A percentile compares a stretch with the other conserved stretches of the same genome.
Conservation (phyloP, 768 basidiomycete genomes). For the Chiua virens region DNA sequence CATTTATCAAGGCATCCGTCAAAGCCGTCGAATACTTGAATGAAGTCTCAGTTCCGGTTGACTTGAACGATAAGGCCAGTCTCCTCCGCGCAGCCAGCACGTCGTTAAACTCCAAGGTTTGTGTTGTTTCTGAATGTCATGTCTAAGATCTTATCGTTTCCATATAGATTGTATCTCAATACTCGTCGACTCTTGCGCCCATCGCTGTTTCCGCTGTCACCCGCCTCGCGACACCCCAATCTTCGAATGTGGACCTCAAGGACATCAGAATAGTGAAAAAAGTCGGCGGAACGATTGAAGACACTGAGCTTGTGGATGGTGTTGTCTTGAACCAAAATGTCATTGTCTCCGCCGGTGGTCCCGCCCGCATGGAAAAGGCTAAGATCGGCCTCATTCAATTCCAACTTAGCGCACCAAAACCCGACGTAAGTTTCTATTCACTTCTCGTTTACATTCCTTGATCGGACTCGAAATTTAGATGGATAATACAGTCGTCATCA, state of each 20-base stretch:
- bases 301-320: constrained; percentile 95
- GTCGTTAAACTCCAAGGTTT: constrained; percentile 92
- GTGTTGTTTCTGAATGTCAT: constrained; percentile 6
- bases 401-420: constrained; percentile 96
- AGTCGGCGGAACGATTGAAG: constrained; percentile 98
- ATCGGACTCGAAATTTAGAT: constrained; percentile 54
- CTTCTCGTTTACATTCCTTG: not conserved
- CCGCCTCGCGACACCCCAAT: constrained; percentile 82
- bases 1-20: constrained; percentile 87
- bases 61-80: constrained; percentile 81
- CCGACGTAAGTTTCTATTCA: constrained; percentile 65
- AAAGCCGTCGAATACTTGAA: constrained; percentile 94
- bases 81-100: constrained; percentile 93
- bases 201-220: constrained; percentile 97
- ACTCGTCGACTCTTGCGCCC: constrained; percentile 96
- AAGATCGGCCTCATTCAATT: constrained; percentile 99
- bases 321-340: constrained; percentile 98
- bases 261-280: constrained; percentile 98
- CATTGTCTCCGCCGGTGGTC: constrained; percentile 86
- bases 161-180: constrained; percentile 94
- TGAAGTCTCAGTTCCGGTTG: constrained; percentile 89
- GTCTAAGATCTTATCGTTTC: constrained; percentile 7
- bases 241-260: constrained; percentile 93
- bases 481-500: constrained; percentile 99
- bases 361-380: constrained; percentile 94